Conservation (phyloP, 768 basidiomycete species). For the Hypholoma sublateritium region DNA sequence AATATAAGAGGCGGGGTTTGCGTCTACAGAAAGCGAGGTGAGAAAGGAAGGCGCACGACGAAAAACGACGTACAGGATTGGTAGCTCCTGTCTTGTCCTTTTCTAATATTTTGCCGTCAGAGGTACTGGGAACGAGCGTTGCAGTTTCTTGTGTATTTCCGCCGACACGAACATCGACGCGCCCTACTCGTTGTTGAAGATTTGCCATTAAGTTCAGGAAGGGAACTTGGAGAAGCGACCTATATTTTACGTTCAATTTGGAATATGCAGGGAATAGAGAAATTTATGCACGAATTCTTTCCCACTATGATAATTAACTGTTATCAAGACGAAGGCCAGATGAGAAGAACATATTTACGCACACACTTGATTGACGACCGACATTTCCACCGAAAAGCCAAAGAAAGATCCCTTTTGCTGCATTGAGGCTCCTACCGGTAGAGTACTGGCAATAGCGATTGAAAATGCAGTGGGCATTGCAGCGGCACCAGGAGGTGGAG, state of each 20-base stretch:
- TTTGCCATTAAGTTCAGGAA: conserved; percentile 83
- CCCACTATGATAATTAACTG: conserved; percentile 36
- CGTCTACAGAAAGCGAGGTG: conserved; percentile 36
- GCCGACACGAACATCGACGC: conserved; percentile 67
- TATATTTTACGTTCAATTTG: conserved; percentile 13
- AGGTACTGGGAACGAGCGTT: conserved; percentile 45
- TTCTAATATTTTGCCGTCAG: conserved; percentile 47
- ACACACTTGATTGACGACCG: conserved; percentile 58
- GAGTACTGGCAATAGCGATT: conserved; percentile 40
- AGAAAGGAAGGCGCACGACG: not conserved
- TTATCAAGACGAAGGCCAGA: not conserved
- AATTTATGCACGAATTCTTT: conserved; percentile 39
- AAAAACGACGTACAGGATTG: conserved; percentile 38
- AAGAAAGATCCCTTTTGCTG: conserved; percentile 40
- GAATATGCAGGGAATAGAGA: conserved; percentile 21
- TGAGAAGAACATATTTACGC: conserved; percentile 21
- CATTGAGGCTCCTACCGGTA: conserved; percentile 34
- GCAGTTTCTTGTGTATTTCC: conserved; percentile 81
- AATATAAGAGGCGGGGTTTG: conserved; percentile 68
- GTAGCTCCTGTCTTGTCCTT: conserved; percentile 38
- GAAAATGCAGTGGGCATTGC: conserved; percentile 42
- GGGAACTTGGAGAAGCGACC: conserved; percentile 50
- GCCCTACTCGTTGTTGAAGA: conserved; percentile 62
- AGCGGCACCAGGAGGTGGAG: conserved; percentile 47
- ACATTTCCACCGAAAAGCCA: conserved; percentile 66